phyloP scores from a whole-genome alignment of 2,329 filamentous ascomycete species.

The Stagonosporopsis vannaccii region DNA sequence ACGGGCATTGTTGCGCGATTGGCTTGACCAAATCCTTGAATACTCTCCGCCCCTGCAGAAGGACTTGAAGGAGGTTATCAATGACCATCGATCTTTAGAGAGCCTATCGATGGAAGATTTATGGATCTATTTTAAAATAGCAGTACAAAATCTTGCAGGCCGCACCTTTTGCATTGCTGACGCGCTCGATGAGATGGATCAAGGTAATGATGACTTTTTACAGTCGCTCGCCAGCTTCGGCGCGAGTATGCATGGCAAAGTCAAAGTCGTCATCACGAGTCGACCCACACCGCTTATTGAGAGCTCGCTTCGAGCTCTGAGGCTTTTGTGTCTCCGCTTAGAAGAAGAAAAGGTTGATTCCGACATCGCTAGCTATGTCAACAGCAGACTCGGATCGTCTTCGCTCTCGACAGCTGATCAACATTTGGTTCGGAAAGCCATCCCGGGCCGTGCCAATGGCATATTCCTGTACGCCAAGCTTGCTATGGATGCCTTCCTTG shows the following conservation, averaged over 20 bases:
- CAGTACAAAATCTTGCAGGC: constrained; percentile 13
- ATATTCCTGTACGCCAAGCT: constrained; percentile 57
- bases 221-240: constrained; percentile 44
- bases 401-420: constrained; percentile 5
- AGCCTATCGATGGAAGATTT: constrained; percentile 17
- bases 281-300: constrained; percentile 49
- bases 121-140: constrained; percentile 20
- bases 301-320: constrained; percentile 32
- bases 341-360: constrained; percentile 48
- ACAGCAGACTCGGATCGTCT: constrained; percentile 26
- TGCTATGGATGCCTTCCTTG: constrained; percentile 50
- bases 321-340: constrained; percentile 49
- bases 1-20: constrained; percentile 40
- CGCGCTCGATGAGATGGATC: constrained; percentile 59
- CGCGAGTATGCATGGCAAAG: constrained; percentile 32
- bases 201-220: constrained; percentile 48
- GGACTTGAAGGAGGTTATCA: constrained; percentile 15
- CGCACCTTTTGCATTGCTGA: constrained; percentile 53
- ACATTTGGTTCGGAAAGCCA: constrained; percentile 29
- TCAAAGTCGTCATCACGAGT: constrained; percentile 57
- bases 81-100: background rate
- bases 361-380: constrained; percentile 54
- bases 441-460: constrained; percentile 51
- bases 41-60: constrained; percentile 36
- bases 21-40: constrained; percentile 42